Evolutionary conservation across 148 eudicot species (phyloP).

Genomic region (Vaccinium myrtillus): DNA sequence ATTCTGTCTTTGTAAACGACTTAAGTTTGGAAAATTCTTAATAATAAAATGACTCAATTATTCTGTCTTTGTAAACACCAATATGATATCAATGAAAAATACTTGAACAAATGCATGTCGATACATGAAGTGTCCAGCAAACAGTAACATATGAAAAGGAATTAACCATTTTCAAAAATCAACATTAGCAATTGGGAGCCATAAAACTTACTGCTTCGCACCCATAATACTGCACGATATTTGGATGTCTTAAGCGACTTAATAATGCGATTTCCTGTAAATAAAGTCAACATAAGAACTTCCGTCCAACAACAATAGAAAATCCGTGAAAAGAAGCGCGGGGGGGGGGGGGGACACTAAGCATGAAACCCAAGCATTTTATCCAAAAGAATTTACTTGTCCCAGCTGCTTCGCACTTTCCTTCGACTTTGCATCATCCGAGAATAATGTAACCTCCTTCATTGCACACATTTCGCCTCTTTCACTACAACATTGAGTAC

Average conservation of each 20-base stretch:
- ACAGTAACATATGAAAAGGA: not conserved
- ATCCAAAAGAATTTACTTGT: constrained; percentile 51
- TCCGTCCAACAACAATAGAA: not conserved
- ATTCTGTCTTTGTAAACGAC: not conserved
- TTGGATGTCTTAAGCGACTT: constrained; percentile 88
- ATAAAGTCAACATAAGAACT: constrained; percentile 21
- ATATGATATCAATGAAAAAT: not conserved
- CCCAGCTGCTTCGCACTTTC: constrained; percentile 95
- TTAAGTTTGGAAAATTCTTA: not conserved
- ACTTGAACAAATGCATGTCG: not conserved
- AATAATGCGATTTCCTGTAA: constrained; percentile 77
- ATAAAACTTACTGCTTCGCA: constrained; percentile 69
- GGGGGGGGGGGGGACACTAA: not conserved
- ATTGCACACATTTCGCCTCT: constrained; percentile 99
- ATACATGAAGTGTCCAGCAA: not conserved
- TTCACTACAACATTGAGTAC: constrained; percentile 44
- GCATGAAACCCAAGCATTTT: not conserved
- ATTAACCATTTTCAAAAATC: not conserved
- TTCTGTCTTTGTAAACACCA: not conserved
- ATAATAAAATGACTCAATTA: not conserved
- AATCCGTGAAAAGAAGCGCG: not conserved
- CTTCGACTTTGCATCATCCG: constrained; percentile 91
- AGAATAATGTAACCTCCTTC: constrained; percentile 94
- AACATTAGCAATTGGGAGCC: not conserved
- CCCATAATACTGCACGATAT: constrained; percentile 96